Conservation (phyloP, 192 early-diverging fungal genomes). For the Linderina pennispora region DNA sequence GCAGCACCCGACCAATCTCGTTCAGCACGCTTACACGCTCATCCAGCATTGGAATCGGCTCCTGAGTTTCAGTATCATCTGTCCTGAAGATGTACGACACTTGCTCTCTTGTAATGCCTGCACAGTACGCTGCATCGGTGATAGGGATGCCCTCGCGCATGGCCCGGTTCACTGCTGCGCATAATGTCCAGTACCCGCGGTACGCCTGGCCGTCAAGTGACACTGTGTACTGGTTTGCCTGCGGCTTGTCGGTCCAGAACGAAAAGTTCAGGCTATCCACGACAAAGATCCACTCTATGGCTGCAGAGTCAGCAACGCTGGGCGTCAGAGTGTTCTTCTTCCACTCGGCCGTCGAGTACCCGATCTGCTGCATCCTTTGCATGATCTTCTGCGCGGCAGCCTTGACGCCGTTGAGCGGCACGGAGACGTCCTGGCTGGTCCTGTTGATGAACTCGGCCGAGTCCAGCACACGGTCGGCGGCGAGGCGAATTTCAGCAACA, state of each 20-base stretch:
- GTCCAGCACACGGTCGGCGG: constrained; percentile 19
- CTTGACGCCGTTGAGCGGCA: constrained; percentile 48
- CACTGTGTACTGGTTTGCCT: constrained; percentile 54
- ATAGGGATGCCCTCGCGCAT: constrained; percentile 55
- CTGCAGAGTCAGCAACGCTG: constrained; percentile 45
- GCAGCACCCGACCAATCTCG: constrained; percentile 64
- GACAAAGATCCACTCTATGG: constrained; percentile 77
- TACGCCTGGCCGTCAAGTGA: constrained; percentile 50
- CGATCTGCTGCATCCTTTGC: constrained; percentile 52
- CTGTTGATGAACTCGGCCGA: constrained; percentile 34
- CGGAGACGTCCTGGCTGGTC: constrained; percentile 57
- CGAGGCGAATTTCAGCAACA: neutral
- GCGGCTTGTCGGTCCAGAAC: constrained; percentile 63
- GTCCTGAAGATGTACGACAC: constrained; percentile 58
- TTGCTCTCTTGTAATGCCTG: constrained; percentile 28
- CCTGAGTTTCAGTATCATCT: constrained; percentile 38
- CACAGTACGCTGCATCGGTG: constrained; percentile 52
- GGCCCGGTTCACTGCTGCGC: constrained; percentile 68
- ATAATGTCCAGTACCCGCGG: constrained; percentile 80
- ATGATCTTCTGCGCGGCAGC: constrained; percentile 54
- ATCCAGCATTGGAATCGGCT: constrained; percentile 54
- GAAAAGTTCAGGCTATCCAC: constrained; percentile 82
- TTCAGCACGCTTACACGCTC: constrained; percentile 58
- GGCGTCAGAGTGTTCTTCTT: constrained; percentile 60
- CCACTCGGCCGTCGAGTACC: constrained; percentile 59